Conservation (phyloP, 352 stramenopile genomes). For the Chloridella minuta region DNA sequence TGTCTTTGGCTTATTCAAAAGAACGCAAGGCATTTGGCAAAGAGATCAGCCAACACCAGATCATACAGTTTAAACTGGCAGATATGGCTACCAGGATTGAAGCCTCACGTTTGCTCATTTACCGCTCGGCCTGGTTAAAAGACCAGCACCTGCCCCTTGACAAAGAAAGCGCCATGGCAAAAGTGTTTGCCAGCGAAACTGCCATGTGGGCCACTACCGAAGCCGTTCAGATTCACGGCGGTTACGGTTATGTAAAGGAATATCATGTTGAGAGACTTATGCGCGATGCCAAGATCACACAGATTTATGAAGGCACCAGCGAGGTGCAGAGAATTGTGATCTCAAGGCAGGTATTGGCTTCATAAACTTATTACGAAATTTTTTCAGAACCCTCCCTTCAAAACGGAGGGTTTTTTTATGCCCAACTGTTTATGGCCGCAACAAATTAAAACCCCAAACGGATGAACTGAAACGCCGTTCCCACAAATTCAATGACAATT, state of each 20-base stretch:
- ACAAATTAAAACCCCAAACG: too few relatives aligned
- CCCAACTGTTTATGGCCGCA: too few relatives aligned
- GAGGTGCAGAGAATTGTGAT: conserved; percentile 58
- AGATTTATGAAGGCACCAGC: conserved; percentile 56
- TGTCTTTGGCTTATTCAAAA: conserved; percentile 68
- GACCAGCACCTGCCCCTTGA: conserved; percentile 47
- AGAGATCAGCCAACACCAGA: conserved; percentile 51
- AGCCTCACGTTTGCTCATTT: conserved; percentile 35
- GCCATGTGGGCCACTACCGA: conserved; percentile 43
- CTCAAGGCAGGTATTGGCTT: too few relatives aligned
- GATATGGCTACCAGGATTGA: conserved; percentile 56
- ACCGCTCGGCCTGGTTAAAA: conserved; percentile 50
- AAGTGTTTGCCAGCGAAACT: conserved; percentile 45
- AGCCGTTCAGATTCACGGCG: conserved; percentile 52
- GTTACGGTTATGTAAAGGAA: conserved; percentile 50
- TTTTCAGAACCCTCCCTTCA: too few relatives aligned
- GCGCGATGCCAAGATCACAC: conserved; percentile 52
- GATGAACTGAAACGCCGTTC: too few relatives aligned
- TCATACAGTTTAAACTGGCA: conserved; percentile 46
- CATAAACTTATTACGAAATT: too few relatives aligned
- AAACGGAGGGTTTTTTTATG: too few relatives aligned
- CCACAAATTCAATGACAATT: too few relatives aligned
- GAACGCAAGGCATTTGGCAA: conserved; percentile 68
- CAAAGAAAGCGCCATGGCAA: conserved; percentile 51
- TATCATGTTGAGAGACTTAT: conserved; percentile 62